phyloP scores from a whole-genome alignment of 2,329 filamentous ascomycete species.

The Colletotrichum limetticola region DNA sequence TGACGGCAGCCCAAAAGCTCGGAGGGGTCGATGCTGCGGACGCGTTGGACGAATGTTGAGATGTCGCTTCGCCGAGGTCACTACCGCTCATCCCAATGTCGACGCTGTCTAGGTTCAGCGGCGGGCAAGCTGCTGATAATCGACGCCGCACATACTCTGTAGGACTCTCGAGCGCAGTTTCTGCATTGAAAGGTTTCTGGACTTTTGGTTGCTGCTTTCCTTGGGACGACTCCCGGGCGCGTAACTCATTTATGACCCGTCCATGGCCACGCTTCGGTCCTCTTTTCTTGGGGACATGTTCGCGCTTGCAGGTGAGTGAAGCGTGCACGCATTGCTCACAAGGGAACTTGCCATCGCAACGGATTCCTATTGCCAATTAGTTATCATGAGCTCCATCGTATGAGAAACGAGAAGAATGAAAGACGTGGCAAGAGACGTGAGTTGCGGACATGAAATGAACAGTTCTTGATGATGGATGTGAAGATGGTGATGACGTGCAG shows the following conservation, averaged over 20 bases:
- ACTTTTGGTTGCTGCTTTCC: constrained; percentile 46
- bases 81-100: constrained; percentile 32
- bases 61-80: constrained; percentile 30
- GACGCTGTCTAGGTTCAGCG: constrained; percentile 36
- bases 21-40: constrained; percentile 40
- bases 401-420: background rate
- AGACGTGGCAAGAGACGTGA: background rate
- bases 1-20: constrained; percentile 43
- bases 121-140: constrained; percentile 35
- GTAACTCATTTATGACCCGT: constrained; percentile 71
- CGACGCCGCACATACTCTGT: constrained; percentile 42
- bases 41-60: constrained; percentile 33
- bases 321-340: constrained; percentile 71
- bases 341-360: constrained; percentile 58
- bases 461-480: constrained; percentile 25
- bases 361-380: constrained; percentile 48
- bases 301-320: constrained; percentile 70
- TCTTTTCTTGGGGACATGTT: constrained; percentile 72
- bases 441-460: constrained; percentile 30
- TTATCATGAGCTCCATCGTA: background rate
- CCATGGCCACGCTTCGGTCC: constrained; percentile 71
- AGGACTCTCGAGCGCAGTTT: constrained; percentile 44
- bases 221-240: constrained; percentile 54
- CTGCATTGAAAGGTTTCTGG: constrained; percentile 31
- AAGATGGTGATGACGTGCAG: constrained; percentile 24